Conservation (phyloP, 768 basidiomycete genomes). For the Suillus lakei region DNA sequence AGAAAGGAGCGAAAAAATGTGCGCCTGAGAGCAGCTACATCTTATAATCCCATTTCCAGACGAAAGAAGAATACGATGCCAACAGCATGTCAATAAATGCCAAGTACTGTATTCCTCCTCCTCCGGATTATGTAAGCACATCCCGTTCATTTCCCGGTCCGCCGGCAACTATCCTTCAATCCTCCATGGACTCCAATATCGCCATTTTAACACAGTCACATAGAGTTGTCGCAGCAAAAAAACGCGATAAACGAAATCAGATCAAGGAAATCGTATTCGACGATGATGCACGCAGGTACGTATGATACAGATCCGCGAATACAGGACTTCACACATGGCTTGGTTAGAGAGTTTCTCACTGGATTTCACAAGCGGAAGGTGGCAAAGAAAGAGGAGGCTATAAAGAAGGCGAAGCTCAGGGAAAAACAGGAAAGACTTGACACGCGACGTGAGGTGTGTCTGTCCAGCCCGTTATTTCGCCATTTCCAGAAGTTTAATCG, state of each 20-base stretch:
- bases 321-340: conserved; percentile 1
- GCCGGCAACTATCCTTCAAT: conserved; percentile 13
- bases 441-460: conserved; percentile 74
- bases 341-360: conserved; percentile 81
- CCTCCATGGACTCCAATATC: conserved; percentile 49
- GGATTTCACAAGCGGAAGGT: conserved; percentile 94
- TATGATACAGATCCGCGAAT: conserved; percentile 11
- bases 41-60: conserved; percentile 31
- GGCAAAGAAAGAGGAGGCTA: conserved; percentile 78
- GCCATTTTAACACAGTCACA: conserved; percentile 66
- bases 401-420: conserved; percentile 72
- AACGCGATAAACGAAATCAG: conserved; percentile 65
- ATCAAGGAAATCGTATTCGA: conserved; percentile 86
- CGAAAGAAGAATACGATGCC: conserved; percentile 15
- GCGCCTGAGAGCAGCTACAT: conserved; percentile 37
- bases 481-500: conserved; percentile 17
- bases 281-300: conserved; percentile 79
- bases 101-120: conserved; percentile 17
- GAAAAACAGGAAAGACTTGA: conserved; percentile 80
- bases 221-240: conserved; percentile 67
- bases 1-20: conserved; percentile 32
- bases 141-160: conserved; percentile 13
- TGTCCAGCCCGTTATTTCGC: conserved; percentile 18
- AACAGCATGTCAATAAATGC: conserved; percentile 12
- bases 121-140: conserved; percentile 14